Evolutionary conservation across 2,329 filamentous ascomycete genomes (phyloP).

Genomic region (Pseudopithomyces maydicus): DNA sequence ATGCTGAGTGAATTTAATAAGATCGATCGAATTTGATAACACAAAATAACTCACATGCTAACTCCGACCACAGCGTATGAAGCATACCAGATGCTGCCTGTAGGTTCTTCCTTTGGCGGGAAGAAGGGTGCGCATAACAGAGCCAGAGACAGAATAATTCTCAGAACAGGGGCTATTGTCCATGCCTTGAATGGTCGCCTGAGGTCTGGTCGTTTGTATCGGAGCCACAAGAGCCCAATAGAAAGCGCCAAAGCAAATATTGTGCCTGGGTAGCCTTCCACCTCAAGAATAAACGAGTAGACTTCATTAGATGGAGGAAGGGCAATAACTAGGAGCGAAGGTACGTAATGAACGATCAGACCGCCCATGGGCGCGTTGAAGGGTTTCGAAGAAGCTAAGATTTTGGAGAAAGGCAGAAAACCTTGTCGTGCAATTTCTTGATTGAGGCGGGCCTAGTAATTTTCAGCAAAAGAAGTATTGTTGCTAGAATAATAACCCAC

Average conservation of each 20-base stretch:
- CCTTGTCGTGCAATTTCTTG: slow-evolving; percentile 75
- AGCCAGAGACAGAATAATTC: slow-evolving; percentile 58
- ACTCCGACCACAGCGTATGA: slow-evolving; percentile 60
- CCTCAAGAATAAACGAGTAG: slow-evolving; percentile 75
- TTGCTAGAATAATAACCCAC: slow-evolving; percentile 49
- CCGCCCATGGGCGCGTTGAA: slow-evolving; percentile 72
- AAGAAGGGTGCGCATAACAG: slow-evolving; percentile 68
- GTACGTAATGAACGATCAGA: slow-evolving; percentile 70
- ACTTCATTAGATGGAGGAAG: slow-evolving; percentile 68
- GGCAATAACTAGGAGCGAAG: slow-evolving; percentile 68
- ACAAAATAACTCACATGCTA: slow-evolving; percentile 52
- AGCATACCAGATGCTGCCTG: slow-evolving; percentile 53
- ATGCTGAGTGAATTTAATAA: slow-evolving; percentile 50
- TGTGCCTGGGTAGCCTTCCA: slow-evolving; percentile 71
- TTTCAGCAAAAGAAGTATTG: not conserved
- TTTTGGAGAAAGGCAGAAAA: slow-evolving; percentile 66
- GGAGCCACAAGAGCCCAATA: slow-evolving; percentile 64
- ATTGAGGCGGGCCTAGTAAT: slow-evolving; percentile 66
- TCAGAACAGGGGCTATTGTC: slow-evolving; percentile 62
- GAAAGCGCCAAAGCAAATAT: slow-evolving; percentile 64
- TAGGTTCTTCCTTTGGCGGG: slow-evolving; percentile 51
- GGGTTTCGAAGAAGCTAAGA: slow-evolving; percentile 68
- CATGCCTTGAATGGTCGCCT: slow-evolving; percentile 69
- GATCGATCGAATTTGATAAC: too few species aligned
- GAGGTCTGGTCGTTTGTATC: slow-evolving; percentile 63